These are phyloP conservation scores for Aspergillus baeticus DNA, from an alignment of 495 filamentous ascomycete genomes.

Conservation along the genomic window DNA sequence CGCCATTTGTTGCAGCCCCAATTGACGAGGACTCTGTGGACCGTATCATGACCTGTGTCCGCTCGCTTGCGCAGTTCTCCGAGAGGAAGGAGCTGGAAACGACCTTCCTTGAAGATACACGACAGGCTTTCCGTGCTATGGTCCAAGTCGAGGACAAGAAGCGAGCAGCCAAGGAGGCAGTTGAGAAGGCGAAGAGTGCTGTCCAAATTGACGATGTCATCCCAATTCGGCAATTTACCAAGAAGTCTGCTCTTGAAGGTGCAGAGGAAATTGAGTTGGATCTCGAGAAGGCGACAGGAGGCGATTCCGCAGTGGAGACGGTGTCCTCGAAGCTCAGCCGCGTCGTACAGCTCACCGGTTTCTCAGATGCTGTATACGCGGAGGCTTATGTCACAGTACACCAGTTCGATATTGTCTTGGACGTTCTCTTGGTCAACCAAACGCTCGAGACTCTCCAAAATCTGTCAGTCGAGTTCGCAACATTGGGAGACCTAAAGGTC, in stretches of 20 bases:
- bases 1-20: conserved; percentile 92
- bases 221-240: conserved; percentile 85
- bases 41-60: conserved; percentile 94
- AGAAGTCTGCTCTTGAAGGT: conserved; percentile 85
- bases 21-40: conserved; percentile 99
- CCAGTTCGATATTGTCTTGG: conserved; percentile 97
- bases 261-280: conserved; percentile 84
- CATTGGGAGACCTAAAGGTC: conserved; percentile 95
- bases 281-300: conserved; percentile 90
- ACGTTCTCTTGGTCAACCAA: conserved; percentile 97
- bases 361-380: conserved; percentile 97
- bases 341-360: conserved; percentile 96
- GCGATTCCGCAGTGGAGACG: conserved; percentile 80
- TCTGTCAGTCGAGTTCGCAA: conserved; percentile 95
- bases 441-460: conserved; percentile 97
- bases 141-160: conserved; percentile 98
- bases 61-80: conserved; percentile 87
- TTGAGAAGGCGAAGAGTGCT: conserved; percentile 89
- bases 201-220: conserved; percentile 95
- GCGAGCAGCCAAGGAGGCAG: conserved; percentile 83
- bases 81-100: conserved; percentile 85
- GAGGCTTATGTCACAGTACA: conserved; percentile 99
- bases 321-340: conserved; percentile 90
- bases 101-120: conserved; percentile 93
- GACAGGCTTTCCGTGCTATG: conserved; percentile 97